Base-by-base conservation (phyloP, 371 early-diverging fungal species). In the Encephalitozoon cuniculi region DNA sequence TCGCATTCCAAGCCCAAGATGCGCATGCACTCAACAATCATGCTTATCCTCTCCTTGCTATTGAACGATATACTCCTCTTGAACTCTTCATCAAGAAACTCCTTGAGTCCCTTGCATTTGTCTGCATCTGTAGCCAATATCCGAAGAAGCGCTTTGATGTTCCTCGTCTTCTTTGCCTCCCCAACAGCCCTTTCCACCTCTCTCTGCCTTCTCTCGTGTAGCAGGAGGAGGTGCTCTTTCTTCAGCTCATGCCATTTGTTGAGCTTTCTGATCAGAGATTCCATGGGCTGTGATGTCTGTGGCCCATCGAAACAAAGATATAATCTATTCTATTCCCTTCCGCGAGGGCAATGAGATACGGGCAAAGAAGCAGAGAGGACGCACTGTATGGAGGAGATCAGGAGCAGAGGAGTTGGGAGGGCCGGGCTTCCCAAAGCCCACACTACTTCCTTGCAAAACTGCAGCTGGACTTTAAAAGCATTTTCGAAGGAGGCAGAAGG, bases 201-300 rank as follows among this genome's bases (percentile, higher is more conserved):
- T 9, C 18, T 28, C 34, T 59, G 21, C 5, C 59, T 25, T 28
- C 34, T 59, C 7, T 59, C 15, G 34, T 34, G 18, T 1, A 59
- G 2, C 15, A 59, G 11, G 21, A 2, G n/a, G 34, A n/a, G 1
- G 18, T 59, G 59, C 59, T 34, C n/a, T 15, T 59, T 37, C 37
- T 59, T 59, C 30, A 59, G 12, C n/a, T 34, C 37, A 15, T 59
- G 34, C 59, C 59, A 59, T 28, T 59, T 59, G 59, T 59, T 59
- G 15, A 59, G 59, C 12, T 59, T 59, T 11, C 34, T 30, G n/a
- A 59, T 15, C n/a, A 59, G 34, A n/a, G 30, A 30, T n/a, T 59
- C 59, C 59, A 59, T 59, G 37, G 37, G 34, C 11, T 8, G 4
- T 12, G n/a, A 46, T 1, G 59, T 21, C 34, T 52, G 12, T 6